phyloP scores from a whole-genome alignment of 495 filamentous ascomycete species.

The Cryomyces minteri region DNA sequence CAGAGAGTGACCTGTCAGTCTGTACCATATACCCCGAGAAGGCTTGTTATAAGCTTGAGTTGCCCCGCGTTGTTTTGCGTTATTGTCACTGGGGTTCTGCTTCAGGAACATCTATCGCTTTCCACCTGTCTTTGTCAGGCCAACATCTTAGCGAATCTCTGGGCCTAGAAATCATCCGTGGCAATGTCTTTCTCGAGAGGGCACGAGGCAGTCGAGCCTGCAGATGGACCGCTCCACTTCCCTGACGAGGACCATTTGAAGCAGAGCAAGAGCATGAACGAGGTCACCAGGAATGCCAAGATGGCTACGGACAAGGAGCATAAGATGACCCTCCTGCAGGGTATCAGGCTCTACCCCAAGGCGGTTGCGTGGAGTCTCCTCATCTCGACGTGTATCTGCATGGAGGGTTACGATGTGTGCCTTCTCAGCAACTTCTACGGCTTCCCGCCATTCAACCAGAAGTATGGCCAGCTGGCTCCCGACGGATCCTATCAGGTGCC shows the following conservation, averaged over 20 bases:
- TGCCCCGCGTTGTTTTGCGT: too few species aligned
- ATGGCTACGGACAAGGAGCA: conserved; percentile 14
- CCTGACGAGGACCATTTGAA: not conserved
- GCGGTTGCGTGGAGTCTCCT: conserved; percentile 40
- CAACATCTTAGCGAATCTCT: too few species aligned
- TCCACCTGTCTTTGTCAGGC: too few species aligned
- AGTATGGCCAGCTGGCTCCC: conserved; percentile 39
- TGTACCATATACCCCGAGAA: too few species aligned
- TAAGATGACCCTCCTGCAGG: conserved; percentile 11
- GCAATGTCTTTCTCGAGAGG: too few species aligned
- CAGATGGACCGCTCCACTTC: not conserved
- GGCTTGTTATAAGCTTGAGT: too few species aligned
- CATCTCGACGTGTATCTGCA: conserved; percentile 42
- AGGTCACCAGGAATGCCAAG: not conserved
- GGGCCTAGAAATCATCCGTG: too few species aligned
- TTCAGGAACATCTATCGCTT: too few species aligned
- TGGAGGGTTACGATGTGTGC: conserved; percentile 46
- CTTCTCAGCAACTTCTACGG: conserved; percentile 30
- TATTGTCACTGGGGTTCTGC: too few species aligned
- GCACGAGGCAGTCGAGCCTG: not conserved
- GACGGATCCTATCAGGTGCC: conserved; percentile 48
- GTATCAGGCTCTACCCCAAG: conserved; percentile 33
- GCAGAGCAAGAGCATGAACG: not conserved
- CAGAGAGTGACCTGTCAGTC: too few species aligned
- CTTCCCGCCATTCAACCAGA: conserved; percentile 37